Conservation (phyloP, 2,329 filamentous ascomycete genomes). For the Ophiosphaerella korrae region DNA sequence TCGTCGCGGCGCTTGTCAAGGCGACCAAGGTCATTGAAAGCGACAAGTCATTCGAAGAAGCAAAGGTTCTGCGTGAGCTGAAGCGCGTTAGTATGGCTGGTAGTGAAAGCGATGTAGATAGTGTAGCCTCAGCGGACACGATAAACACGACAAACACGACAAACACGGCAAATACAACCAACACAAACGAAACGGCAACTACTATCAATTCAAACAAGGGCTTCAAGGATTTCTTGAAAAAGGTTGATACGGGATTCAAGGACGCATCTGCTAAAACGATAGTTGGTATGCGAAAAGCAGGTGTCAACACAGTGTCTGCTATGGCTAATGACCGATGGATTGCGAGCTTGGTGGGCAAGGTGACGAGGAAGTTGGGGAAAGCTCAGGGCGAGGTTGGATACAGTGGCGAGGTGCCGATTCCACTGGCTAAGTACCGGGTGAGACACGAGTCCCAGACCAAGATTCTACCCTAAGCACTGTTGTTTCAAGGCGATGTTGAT, state of each 20-base stretch:
- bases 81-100: slow-evolving; percentile 30
- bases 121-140: slow-evolving; percentile 26
- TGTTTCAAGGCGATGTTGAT: not conserved
- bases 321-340: slow-evolving; percentile 62
- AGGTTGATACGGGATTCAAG: slow-evolving; percentile 36
- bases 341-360: slow-evolving; percentile 58
- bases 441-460: slow-evolving; percentile 42
- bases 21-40: slow-evolving; percentile 62
- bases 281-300: slow-evolving; percentile 55
- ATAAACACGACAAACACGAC: slow-evolving; percentile 3
- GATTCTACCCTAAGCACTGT: slow-evolving; percentile 35
- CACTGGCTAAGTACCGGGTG: slow-evolving; percentile 47
- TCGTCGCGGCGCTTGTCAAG: slow-evolving; percentile 61
- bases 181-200: not conserved
- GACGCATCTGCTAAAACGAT: slow-evolving; percentile 45
- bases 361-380: slow-evolving; percentile 55
- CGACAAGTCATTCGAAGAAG: slow-evolving; percentile 53
- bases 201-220: slow-evolving; percentile 22
- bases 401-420: slow-evolving; percentile 54
- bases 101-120: slow-evolving; percentile 29
- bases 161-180: slow-evolving; percentile 6
- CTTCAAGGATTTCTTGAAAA: slow-evolving; percentile 31
- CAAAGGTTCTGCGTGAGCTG: slow-evolving; percentile 33
- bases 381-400: slow-evolving; percentile 59
- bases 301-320: slow-evolving; percentile 48